These are phyloP conservation scores for Coelastrella sp. DNA, from an alignment of 139 green algal genomes.

Conservation along the genomic window DNA sequence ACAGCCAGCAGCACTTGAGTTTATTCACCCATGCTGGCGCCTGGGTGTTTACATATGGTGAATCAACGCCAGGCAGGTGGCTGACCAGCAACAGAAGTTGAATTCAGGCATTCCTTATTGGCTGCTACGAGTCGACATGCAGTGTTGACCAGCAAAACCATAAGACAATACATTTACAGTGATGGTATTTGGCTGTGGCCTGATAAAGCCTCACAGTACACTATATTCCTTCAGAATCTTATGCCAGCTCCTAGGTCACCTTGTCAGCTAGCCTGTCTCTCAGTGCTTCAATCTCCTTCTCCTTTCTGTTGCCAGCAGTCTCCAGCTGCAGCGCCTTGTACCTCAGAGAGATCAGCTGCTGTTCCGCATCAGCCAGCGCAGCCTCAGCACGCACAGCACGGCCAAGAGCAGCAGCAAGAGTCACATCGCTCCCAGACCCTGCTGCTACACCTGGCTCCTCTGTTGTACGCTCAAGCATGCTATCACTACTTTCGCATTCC, in stretches of 20 bases:
- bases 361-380: conserved; percentile 38
- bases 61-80: too few relatives aligned
- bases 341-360: not conserved
- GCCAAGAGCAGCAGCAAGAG: conserved; percentile 40
- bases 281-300: conserved; percentile 64
- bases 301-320: conserved; percentile 38
- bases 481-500: too few relatives aligned
- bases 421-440: not conserved
- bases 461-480: not conserved
- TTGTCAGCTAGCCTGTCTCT: conserved; percentile 56
- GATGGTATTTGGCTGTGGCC: too few relatives aligned
- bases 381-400: conserved; percentile 41
- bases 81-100: too few relatives aligned
- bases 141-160: too few relatives aligned
- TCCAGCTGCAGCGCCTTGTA: conserved; percentile 33
- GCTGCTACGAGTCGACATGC: too few relatives aligned
- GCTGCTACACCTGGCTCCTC: conserved; percentile 13
- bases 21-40: too few relatives aligned
- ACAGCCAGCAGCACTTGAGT: not conserved
- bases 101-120: too few relatives aligned
- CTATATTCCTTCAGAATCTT: not conserved
- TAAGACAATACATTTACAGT: too few relatives aligned
- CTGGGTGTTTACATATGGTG: too few relatives aligned
- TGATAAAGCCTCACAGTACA: too few relatives aligned
- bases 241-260: not conserved